Conservation (phyloP, 2,329 filamentous ascomycete genomes). For the Sporothrix globosa region DNA sequence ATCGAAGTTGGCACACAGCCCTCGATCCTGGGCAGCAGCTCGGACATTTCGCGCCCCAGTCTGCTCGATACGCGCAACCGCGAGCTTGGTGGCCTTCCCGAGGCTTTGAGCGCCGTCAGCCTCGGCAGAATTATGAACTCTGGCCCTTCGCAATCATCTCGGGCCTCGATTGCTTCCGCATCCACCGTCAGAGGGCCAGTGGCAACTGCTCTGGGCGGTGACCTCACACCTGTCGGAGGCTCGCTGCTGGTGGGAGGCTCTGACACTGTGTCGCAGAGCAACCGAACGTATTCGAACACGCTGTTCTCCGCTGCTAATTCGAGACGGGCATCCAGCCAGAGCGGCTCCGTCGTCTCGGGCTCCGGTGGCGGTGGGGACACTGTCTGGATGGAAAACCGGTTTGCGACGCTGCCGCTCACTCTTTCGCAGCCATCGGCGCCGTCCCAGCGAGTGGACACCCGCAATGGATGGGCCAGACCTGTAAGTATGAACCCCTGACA, state of each 20-base stretch:
- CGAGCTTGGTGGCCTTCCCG: constrained; percentile 29
- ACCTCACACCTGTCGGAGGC: not conserved
- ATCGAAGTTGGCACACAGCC: constrained; percentile 26
- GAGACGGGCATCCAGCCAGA: not conserved
- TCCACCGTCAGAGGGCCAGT: not conserved
- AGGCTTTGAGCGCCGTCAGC: constrained; percentile 33
- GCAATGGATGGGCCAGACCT: constrained; percentile 36
- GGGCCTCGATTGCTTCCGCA: constrained; percentile 21
- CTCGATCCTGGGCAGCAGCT: constrained; percentile 23
- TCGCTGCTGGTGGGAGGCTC: not conserved
- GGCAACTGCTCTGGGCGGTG: not conserved
- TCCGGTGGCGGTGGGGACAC: not conserved
- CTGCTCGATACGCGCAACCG: constrained; percentile 31
- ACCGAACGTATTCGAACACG: not conserved
- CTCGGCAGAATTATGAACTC: constrained; percentile 21
- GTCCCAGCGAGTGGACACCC: not conserved
- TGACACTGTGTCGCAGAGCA: constrained; percentile 5
- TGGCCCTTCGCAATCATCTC: not conserved
- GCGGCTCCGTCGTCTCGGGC: constrained; percentile 1
- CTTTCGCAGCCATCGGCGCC: not conserved
- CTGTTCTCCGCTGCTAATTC: not conserved
- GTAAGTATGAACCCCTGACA: constrained; percentile 27
- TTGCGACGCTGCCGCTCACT: not conserved
- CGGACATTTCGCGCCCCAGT: constrained; percentile 23
- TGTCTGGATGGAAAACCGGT: constrained; percentile 29